Base-by-base conservation (phyloP, 1,284 basidiomycete genomes). In the Vanrija pseudolonga region DNA sequence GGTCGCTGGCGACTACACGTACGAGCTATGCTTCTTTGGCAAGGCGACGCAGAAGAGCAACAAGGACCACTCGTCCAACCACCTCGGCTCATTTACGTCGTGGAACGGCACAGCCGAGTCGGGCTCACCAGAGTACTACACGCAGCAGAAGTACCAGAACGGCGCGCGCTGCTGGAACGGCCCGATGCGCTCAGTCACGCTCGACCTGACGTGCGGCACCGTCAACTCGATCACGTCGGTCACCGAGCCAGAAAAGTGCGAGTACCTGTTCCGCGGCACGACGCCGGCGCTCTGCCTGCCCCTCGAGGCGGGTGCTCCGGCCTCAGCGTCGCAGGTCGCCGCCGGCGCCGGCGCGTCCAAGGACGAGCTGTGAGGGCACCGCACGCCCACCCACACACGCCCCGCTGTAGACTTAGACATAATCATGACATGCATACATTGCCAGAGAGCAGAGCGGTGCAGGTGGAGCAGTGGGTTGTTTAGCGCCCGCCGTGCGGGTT, bases 111-210 rank as follows among this genome's bases (percentile, higher is more conserved):
- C 80, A 3, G 74, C 79, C 1, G 80, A 81, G 39, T 79, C 84
- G 22, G 89, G 87, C 2, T 79, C 84, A 11, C 81, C 83, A 7
- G 85, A 82, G 44, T 95, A 87, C 75, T 95, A 95, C 75, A 76
- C 81, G 47, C 86, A 84, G 64, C 90, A 95, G 70, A 75, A 84
- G 15, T 98, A 97, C 78, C 84, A 84, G 37, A 80, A 83, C 45
- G 95, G 74, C 39, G 80, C 88, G 2, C 85, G 86, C 71, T 99
- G 95, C 80, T 99, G 95, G 95, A 98, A 99, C 69, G 95, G 95
- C 0, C 95, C 95, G 1, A 83, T 88, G 62, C 85, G 75, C 49
- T 63, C 60, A 28, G 76, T 69, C 55, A 71, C 92, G 87, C 81
- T 98, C 22, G 79, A 89, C 49, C 74, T 96, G 49, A 80, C 83